Evolutionary conservation across 768 basidiomycete genomes (phyloP), one percentile per base, ranked within the genome.

Genomic region (Udeniomyces megalosporus): DNA sequence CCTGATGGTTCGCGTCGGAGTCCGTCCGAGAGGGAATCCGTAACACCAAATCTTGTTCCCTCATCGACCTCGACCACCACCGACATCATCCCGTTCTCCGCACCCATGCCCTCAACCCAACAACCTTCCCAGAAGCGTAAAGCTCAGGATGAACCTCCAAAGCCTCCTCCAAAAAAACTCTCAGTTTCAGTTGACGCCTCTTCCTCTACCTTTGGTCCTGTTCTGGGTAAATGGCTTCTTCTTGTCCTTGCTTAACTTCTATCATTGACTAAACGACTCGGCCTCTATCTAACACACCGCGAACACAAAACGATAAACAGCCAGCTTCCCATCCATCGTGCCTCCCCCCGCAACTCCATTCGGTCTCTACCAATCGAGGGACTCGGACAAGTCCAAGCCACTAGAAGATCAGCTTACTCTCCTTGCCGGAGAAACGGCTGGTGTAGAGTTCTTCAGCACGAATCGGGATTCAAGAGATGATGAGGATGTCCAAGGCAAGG

Each of bases 371-470:
- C 71, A 75, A 48, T 22, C 60, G 3, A 55, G 55, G 45, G 22
- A 58, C 34, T 26, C 63, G 38, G 60, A 52, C 38, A 53, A 32
- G 44, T 12, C 51, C 14, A 26, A 51, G 45, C 51, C 63, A 5
- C 34, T 72, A 49, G 60, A 68, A 24, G 67, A 68, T 42, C 70
- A 73, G 51, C 66, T 63, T 26, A 72, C 73, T 11, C 68, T 87
- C 15, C 76, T 93, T 26, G 86, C 82, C 0, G 92, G 85, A 4
- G 90, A 93, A 75, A 86, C 86, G n/a, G 78, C 82, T 31, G 77
- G 80, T 22, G 81, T 95, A 51, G 89, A 95, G 70, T 89, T 85
- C 74, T 81, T 82, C 67, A 83, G 86, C 49, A 80, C 81, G 29
- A 76, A 75, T 62, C 67, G 69, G 51, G 78, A 80, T 28, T 80